Conservation (phyloP, 305 asterid species). For the Fraxinus velutina region DNA sequence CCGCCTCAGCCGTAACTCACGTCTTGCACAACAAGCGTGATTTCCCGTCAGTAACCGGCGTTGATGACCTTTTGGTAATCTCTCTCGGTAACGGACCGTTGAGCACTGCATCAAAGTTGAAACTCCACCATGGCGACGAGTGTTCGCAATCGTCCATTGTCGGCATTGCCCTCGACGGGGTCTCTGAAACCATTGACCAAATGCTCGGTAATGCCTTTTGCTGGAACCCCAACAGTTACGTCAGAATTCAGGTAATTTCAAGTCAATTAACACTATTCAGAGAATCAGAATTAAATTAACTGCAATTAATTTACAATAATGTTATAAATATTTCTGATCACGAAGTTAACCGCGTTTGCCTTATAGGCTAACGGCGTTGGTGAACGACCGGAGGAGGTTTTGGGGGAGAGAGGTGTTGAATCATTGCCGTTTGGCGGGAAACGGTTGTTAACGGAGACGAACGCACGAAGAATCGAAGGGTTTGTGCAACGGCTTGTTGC, state of each 20-base stretch:
- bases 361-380: slow-evolving; percentile 58
- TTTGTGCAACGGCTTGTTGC: slow-evolving; percentile 82
- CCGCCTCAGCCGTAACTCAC: slow-evolving; percentile 88
- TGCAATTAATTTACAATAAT: not conserved
- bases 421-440: slow-evolving; percentile 89
- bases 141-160: slow-evolving; percentile 57
- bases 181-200: slow-evolving; percentile 84
- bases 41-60: slow-evolving; percentile 70
- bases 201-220: slow-evolving; percentile 79
- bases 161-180: slow-evolving; percentile 80
- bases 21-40: slow-evolving; percentile 83
- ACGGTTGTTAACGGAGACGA: slow-evolving; percentile 79
- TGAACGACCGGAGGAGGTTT: slow-evolving; percentile 36
- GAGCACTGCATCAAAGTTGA: slow-evolving; percentile 33
- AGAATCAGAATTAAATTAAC: not conserved
- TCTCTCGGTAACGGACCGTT: slow-evolving; percentile 69
- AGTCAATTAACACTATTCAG: not conserved
- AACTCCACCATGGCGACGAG: slow-evolving; percentile 44
- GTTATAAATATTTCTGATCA: not conserved
- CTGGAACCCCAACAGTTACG: slow-evolving; percentile 73
- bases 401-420: slow-evolving; percentile 68
- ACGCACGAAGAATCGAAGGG: slow-evolving; percentile 61
- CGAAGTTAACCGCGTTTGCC: not conserved
- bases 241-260: slow-evolving; percentile 71
- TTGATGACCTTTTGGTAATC: slow-evolving; percentile 69